Percentiles rank a stretch among this genome's conserved stretches.
These are phyloP conservation scores for Chlorencoelia australis DNA, from an alignment of 2,329 filamentous ascomycete species.

Conservation along the genomic window DNA sequence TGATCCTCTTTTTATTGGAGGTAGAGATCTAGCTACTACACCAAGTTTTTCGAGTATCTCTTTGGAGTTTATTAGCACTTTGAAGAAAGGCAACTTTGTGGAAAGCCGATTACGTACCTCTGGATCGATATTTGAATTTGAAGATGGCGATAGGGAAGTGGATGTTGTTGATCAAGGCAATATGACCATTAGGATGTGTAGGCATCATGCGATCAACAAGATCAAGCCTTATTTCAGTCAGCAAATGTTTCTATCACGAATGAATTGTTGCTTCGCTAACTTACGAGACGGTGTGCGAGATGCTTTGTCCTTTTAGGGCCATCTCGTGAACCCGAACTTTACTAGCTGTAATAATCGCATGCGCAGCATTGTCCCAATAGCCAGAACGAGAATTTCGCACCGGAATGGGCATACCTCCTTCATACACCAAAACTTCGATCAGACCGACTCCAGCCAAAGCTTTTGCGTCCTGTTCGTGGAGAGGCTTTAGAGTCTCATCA, in stretches of 20 bases:
- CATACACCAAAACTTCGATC: background rate
- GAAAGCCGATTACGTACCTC: too few species aligned
- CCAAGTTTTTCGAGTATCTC: too few species aligned
- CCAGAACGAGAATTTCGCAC: too few species aligned
- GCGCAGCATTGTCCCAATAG: background rate
- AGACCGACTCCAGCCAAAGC: slow-evolving; percentile 1
- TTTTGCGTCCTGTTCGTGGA: background rate
- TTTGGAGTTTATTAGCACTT: too few species aligned
- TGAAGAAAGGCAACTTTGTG: too few species aligned
- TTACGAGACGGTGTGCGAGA: slow-evolving; percentile 3
- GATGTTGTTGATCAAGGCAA: background rate
- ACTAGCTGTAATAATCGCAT: too few species aligned
- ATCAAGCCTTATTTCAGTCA: background rate
- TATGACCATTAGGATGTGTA: fast-evolving
- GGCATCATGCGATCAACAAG: background rate
- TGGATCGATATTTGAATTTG: slow-evolving; percentile 3
- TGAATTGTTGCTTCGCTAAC: background rate
- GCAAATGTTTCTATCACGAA: background rate
- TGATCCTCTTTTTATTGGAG: too few species aligned
- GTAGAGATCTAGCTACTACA: too few species aligned
- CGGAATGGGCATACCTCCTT: too few species aligned
- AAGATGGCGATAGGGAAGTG: slow-evolving; percentile 3
- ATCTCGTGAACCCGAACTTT: slow-evolving; percentile 3
- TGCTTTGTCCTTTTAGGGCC: slow-evolving; percentile 2
- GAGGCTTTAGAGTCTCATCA: background rate